These are phyloP conservation scores for Skeletonema marinoi DNA, from an alignment of 108 stramenopile genomes.

Conservation along the genomic window DNA sequence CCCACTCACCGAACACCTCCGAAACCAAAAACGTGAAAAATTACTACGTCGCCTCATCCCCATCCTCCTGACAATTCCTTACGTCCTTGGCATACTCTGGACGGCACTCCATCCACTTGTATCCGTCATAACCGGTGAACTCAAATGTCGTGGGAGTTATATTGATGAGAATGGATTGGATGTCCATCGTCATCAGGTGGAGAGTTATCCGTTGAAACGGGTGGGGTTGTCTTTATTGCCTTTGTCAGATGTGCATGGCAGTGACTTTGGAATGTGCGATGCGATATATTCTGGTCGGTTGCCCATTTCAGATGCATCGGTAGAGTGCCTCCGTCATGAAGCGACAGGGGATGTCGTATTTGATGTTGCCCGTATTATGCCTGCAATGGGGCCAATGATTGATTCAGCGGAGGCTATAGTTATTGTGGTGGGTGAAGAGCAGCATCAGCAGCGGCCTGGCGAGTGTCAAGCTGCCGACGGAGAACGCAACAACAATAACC, in stretches of 20 bases:
- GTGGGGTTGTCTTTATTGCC: not conserved
- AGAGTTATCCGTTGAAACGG: slow-evolving; percentile 26
- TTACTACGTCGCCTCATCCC: not conserved
- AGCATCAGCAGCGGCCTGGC: slow-evolving; percentile 22
- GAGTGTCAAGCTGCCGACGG: slow-evolving; percentile 55
- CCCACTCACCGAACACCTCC: not conserved
- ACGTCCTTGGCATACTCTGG: slow-evolving; percentile 78
- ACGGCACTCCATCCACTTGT: slow-evolving; percentile 65
- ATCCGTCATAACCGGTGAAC: slow-evolving; percentile 77
- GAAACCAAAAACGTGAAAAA: not conserved
- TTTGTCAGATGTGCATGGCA: not conserved
- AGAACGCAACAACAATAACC: slow-evolving; percentile 29
- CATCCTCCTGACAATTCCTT: slow-evolving; percentile 51
- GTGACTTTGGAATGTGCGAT: slow-evolving; percentile 25
- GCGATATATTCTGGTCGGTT: slow-evolving; percentile 8
- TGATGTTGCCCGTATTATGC: slow-evolving; percentile 56
- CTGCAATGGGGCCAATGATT: slow-evolving; percentile 48
- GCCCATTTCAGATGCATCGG: slow-evolving; percentile 22
- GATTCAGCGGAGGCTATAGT: slow-evolving; percentile 74
- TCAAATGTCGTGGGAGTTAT: slow-evolving; percentile 76
- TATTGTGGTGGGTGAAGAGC: slow-evolving; percentile 55
- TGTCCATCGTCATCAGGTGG: slow-evolving; percentile 43
- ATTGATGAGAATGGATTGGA: slow-evolving; percentile 88
- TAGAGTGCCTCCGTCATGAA: slow-evolving; percentile 32
- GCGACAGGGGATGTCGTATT: slow-evolving; percentile 35